Conservation (phyloP, 805 yeast genomes). For the Zygosaccharomyces bisporus region DNA sequence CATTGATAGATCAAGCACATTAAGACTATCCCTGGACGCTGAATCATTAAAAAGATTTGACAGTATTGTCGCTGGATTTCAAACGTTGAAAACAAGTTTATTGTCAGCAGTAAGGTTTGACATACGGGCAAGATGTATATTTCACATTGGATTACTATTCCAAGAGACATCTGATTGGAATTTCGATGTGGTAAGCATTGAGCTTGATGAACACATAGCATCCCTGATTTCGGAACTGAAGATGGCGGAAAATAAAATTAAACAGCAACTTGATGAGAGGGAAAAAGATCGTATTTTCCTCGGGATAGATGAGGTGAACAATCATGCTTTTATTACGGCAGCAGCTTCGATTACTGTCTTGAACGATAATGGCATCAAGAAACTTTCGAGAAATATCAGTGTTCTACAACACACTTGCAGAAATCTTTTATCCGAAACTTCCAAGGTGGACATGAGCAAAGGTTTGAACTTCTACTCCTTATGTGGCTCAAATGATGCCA, state of each 20-base stretch:
- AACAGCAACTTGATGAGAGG: constrained; percentile 19
- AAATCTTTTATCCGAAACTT: constrained; percentile 23
- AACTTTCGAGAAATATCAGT: constrained; percentile 31
- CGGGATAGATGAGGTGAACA: constrained; percentile 28
- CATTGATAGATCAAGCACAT: constrained; percentile 13
- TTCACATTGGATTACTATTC: constrained; percentile 28
- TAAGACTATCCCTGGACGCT: constrained; percentile 23
- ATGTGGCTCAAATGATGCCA: constrained; percentile 24
- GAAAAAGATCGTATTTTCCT: constrained; percentile 23
- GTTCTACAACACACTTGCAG: constrained; percentile 32
- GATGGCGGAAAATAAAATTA: constrained; percentile 29
- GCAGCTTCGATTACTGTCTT: constrained; percentile 26
- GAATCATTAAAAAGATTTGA: constrained; percentile 23
- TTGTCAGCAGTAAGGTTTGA: constrained; percentile 31
- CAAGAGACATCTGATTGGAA: constrained; percentile 29
- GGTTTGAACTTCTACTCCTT: constrained; percentile 25
- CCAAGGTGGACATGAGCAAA: constrained; percentile 23
- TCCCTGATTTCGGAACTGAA: constrained; percentile 27
- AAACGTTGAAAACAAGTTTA: constrained; percentile 18
- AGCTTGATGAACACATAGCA: constrained; percentile 30
- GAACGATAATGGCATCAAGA: constrained; percentile 33
- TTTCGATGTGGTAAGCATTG: constrained; percentile 31
- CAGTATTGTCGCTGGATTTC: constrained; percentile 18
- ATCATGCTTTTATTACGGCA: constrained; percentile 26
- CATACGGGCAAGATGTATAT: constrained; percentile 29